These are phyloP conservation scores for Moesziomyces sp. DNA, from an alignment of 1,284 basidiomycete genomes.

Conservation along the genomic window DNA sequence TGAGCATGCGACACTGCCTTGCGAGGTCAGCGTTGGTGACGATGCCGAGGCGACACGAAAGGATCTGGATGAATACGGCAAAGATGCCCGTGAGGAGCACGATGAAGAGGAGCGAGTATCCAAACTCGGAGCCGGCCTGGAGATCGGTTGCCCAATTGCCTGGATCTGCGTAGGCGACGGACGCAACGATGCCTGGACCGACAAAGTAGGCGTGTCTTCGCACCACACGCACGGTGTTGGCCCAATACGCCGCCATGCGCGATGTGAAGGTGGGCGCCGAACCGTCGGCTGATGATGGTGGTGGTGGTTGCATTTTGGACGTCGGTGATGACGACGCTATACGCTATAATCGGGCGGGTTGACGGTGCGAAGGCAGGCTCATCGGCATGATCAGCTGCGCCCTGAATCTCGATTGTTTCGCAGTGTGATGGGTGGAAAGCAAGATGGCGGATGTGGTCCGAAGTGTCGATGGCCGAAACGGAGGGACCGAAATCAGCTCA, in stretches of 20 bases:
- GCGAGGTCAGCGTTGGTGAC: constrained; percentile 69
- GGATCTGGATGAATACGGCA: constrained; percentile 80
- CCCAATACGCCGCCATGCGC: constrained; percentile 15
- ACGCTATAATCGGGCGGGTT: too few relatives aligned
- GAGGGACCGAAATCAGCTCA: too few relatives aligned
- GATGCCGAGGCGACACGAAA: constrained; percentile 71
- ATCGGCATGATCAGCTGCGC: constrained; percentile 2
- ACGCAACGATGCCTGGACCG: constrained; percentile 59
- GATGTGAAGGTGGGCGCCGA: constrained; percentile 2
- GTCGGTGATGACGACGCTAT: too few relatives aligned
- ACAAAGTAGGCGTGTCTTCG: constrained; percentile 53
- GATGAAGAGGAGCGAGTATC: constrained; percentile 86
- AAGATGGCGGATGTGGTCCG: too few relatives aligned
- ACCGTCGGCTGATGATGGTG: neutral
- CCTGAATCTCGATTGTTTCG: too few relatives aligned
- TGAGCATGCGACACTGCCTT: constrained; percentile 53
- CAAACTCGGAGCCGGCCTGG: constrained; percentile 69
- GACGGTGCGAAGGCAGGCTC: neutral
- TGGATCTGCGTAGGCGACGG: constrained; percentile 61
- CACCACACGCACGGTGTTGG: constrained; percentile 22
- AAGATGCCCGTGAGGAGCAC: constrained; percentile 85
- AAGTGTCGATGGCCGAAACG: too few relatives aligned
- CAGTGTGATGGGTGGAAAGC: too few relatives aligned
- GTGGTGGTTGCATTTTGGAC: neutral
- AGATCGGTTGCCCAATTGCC: constrained; percentile 67